Percentiles rank a stretch among this genome's conserved stretches.
phyloP scores from a whole-genome alignment of 495 filamentous ascomycete genomes.

The Podospora bellae-mahoneyi region DNA sequence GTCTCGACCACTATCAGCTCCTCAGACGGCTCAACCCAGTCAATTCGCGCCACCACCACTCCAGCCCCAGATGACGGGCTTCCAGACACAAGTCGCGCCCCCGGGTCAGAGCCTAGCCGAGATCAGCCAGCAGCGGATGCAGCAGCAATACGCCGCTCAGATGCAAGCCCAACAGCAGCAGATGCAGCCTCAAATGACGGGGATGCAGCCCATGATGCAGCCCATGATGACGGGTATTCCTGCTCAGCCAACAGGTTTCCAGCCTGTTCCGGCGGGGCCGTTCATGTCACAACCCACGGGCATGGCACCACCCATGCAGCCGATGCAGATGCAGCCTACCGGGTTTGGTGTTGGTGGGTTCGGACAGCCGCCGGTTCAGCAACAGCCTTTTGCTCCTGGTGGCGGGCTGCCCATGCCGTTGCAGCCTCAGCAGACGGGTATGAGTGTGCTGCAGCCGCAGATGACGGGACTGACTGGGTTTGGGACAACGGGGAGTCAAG shows the following conservation, averaged over 20 bases:
- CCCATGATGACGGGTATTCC: constrained; percentile 44
- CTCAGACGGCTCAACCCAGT: constrained; percentile 75
- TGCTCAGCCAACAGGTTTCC: constrained; percentile 40
- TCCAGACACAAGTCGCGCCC: constrained; percentile 58
- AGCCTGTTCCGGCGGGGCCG: not conserved
- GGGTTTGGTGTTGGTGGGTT: constrained; percentile 58
- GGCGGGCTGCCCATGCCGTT: constrained; percentile 45
- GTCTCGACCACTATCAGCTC: constrained; percentile 79
- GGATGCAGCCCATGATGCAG: constrained; percentile 26
- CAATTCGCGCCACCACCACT: constrained; percentile 70
- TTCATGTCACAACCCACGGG: constrained; percentile 9
- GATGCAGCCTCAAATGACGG: constrained; percentile 24
- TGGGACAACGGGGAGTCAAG: not conserved
- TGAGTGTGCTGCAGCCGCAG: constrained; percentile 56
- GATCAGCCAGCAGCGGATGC: constrained; percentile 63
- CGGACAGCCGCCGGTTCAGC: constrained; percentile 45
- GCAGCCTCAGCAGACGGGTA: constrained; percentile 45
- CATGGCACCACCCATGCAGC: constrained; percentile 27
- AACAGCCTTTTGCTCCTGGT: constrained; percentile 53
- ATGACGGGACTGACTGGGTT: constrained; percentile 44
- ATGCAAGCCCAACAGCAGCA: constrained; percentile 32
- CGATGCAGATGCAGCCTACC: constrained; percentile 61
- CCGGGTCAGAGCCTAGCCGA: constrained; percentile 75
- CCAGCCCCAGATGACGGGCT: constrained; percentile 83
- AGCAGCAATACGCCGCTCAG: constrained; percentile 47